Percentiles rank a stretch among this genome's conserved stretches.
phyloP scores from a whole-genome alignment of 208 protist genomes.

The Leishmania tarentolae region DNA sequence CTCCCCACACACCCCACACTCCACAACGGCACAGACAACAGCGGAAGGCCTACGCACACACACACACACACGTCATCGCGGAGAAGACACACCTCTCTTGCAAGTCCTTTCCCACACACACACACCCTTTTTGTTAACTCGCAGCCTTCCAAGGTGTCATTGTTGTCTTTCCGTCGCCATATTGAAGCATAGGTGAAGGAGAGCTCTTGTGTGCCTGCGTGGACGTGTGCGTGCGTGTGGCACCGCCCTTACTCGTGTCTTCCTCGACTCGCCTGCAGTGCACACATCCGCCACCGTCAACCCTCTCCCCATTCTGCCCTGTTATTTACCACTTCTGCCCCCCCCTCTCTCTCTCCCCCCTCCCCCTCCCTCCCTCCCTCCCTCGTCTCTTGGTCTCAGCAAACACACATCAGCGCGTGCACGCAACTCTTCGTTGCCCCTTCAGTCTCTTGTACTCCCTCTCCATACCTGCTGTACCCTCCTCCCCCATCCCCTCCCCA shows the following conservation, averaged over 20 bases:
- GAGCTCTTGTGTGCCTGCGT: neutral
- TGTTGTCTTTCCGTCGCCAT: neutral
- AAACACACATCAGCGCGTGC: neutral
- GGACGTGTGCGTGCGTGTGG: neutral
- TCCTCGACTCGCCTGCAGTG: neutral
- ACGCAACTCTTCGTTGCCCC: no score
- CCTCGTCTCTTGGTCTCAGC: neutral
- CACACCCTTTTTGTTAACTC: neutral
- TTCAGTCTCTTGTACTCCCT: neutral
- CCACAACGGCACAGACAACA: neutral
- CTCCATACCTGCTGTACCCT: neutral
- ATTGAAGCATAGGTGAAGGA: neutral
- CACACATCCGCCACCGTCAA: neutral
- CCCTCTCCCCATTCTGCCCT: neutral
- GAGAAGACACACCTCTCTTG: neutral
- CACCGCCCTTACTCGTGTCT: neutral
- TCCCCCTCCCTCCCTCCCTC: neutral
- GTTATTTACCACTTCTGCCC: neutral
- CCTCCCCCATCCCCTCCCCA: no score
- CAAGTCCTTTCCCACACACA: neutral
- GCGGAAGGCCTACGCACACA: no score
- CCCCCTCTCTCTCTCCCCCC: no score
- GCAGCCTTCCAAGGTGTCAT: neutral
- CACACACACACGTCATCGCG: neutral
- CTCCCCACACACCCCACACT: neutral